These are phyloP conservation scores for Torulaspora franciscae DNA, from an alignment of 805 yeast genomes.

Conservation along the genomic window DNA sequence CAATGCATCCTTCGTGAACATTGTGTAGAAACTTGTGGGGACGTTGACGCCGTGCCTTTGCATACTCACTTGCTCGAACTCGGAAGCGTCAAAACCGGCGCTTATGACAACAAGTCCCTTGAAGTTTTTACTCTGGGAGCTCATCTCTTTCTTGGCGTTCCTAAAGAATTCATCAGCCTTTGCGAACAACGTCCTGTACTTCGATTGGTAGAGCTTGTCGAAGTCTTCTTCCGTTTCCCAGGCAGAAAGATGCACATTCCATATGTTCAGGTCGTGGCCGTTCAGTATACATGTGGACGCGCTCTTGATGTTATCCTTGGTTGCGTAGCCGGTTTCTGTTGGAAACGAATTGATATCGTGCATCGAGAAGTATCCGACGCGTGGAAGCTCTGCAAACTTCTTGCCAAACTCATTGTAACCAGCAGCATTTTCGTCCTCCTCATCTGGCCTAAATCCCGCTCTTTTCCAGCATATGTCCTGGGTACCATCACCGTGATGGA, in stretches of 20 bases:
- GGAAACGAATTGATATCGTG: slow-evolving; percentile 87
- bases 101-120: slow-evolving; percentile 64
- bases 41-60: slow-evolving; percentile 78
- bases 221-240: slow-evolving; percentile 64
- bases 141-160: slow-evolving; percentile 44
- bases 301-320: slow-evolving; percentile 61
- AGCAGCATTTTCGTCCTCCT: slow-evolving; percentile 34
- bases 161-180: slow-evolving; percentile 64
- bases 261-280: slow-evolving; percentile 72
- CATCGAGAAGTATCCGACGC: slow-evolving; percentile 75
- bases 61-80: slow-evolving; percentile 76
- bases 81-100: slow-evolving; percentile 87
- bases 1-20: slow-evolving; percentile 69
- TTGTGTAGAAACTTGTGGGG: slow-evolving; percentile 72
- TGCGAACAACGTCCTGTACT: slow-evolving; percentile 55
- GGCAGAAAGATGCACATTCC: slow-evolving; percentile 77
- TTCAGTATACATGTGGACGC: slow-evolving; percentile 72
- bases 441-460: slow-evolving; percentile 40
- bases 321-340: slow-evolving; percentile 72
- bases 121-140: slow-evolving; percentile 40
- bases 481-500: slow-evolving; percentile 87
- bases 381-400: slow-evolving; percentile 42
- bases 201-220: slow-evolving; percentile 52
- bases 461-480: slow-evolving; percentile 83
- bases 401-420: slow-evolving; percentile 46